Evolutionary conservation across 768 basidiomycete species (phyloP), one percentile per base, ranked within the genome.

Genomic region (Tulasnella sp.): DNA sequence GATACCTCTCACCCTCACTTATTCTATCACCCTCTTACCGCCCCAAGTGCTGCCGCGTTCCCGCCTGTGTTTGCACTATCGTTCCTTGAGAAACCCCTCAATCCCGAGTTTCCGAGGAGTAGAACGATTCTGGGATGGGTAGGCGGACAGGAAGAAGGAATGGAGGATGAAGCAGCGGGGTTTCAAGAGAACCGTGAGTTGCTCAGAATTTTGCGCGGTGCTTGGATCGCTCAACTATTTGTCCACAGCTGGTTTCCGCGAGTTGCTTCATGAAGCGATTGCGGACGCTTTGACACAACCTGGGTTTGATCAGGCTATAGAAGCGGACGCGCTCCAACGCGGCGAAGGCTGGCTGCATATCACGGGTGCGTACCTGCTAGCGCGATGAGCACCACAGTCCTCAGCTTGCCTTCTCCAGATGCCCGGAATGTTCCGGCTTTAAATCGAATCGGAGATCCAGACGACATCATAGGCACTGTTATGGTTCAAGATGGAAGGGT

Each of bases 341-440:
- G 88, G 88, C 79, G 83, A 89, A 26, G 93, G 93, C n/a, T 95
- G 93, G 93, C 92, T 95, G 91, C 93, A 95, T 82, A 90, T 95
- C 70, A 89, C 93, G 67, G 88, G 88, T 88, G 61, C 20, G 42
- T n/a, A 57, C n/a, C 55, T 7, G 9, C 18, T 70, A n/a, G 1
- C 35, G 26, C 79, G 72, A 26, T 11, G 15, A 16, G 35, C 40
- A 16, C 46, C 35, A 15, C 79, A 29, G 26, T 40, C 23, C 32
- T 18, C 37, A 44, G n/a, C 75, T 39, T 13, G 3, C 5, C 42
- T 6, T 40, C 13, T 2, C 32, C 46, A 94, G 93, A 95, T 82
- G 86, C 87, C 70, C 88, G 93, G 57, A 94, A 95, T 77, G 81
- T 93, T 7, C 94, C 93, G 0, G 88, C 92, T 37, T 48, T 80